Conservation (phyloP, 768 basidiomycete species). For the Udeniomyces megalosporus region DNA sequence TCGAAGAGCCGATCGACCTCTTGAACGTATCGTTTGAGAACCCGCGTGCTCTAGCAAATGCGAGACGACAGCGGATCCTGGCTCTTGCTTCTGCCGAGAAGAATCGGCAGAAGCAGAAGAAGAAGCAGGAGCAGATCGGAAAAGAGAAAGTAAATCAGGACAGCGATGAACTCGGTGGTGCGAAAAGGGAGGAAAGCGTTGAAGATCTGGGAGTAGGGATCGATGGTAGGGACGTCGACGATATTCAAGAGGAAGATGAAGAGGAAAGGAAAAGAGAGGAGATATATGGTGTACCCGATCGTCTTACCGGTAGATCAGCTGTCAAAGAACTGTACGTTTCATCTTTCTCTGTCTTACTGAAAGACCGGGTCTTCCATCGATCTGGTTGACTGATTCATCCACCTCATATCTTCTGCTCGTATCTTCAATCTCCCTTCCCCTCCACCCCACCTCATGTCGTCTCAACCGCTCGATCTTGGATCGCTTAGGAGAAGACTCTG, state of each 20-base stretch:
- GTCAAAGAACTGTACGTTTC: slow-evolving; percentile 53
- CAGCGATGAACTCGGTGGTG: too few relatives aligned
- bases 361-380: too few relatives aligned
- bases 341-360: too few relatives aligned
- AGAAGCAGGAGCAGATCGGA: slow-evolving; percentile 22
- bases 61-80: too few relatives aligned
- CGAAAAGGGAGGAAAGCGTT: too few relatives aligned
- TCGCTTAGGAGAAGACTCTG: background rate
- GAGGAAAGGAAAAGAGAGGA: slow-evolving; percentile 1
- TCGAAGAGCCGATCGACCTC: slow-evolving; percentile 70
- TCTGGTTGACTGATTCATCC: too few relatives aligned
- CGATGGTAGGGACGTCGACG: too few relatives aligned
- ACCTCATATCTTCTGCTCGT: too few relatives aligned
- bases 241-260: background rate
- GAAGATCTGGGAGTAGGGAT: too few relatives aligned
- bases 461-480: too few relatives aligned
- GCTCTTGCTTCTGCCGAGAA: background rate
- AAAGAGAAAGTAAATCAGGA: background rate
- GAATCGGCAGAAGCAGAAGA: slow-evolving; percentile 32
- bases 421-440: background rate
- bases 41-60: slow-evolving; percentile 68
- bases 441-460: background rate
- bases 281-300: slow-evolving; percentile 71
- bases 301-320: slow-evolving; percentile 61
- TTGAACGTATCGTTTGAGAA: slow-evolving; percentile 93